phyloP scores from a whole-genome alignment of 2,329 filamentous ascomycete genomes.

The Tolypocladium nubicola region DNA sequence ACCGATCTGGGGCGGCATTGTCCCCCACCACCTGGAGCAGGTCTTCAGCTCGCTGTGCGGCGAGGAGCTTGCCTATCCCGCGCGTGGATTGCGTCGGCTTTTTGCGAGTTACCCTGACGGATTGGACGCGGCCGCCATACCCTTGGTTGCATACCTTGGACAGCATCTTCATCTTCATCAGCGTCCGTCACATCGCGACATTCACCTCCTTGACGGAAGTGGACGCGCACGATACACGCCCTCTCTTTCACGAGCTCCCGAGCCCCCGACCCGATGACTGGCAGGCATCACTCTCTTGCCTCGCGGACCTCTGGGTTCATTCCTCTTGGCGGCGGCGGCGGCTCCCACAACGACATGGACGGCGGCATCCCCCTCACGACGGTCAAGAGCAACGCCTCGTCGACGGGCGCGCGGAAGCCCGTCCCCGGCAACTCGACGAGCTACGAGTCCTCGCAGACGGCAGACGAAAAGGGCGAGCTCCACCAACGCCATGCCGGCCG shows the following conservation, averaged over 20 bases:
- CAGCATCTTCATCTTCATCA: background rate
- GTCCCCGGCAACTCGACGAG: constrained; percentile 22
- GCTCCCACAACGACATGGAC: constrained; percentile 20
- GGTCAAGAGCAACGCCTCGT: constrained; percentile 44
- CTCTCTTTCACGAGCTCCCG: background rate
- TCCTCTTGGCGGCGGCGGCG: constrained; percentile 27
- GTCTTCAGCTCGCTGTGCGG: constrained; percentile 6
- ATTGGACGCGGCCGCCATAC: background rate
- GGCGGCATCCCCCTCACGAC: constrained; percentile 44
- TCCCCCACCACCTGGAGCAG: constrained; percentile 6
- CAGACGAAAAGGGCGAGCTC: constrained; percentile 36
- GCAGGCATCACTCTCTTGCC: constrained; percentile 8
- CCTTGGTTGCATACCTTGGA: background rate
- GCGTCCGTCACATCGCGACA: background rate
- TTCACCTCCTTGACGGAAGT: background rate
- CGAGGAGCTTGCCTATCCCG: background rate
- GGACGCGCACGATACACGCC: background rate
- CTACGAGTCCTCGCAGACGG: constrained; percentile 19
- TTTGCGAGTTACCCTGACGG: background rate
- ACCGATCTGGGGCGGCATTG: background rate
- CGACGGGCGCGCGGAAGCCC: constrained; percentile 40
- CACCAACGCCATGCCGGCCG: constrained; percentile 29
- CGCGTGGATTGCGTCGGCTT: background rate
- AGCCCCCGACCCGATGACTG: constrained; percentile 6
- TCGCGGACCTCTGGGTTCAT: constrained; percentile 27